Base-by-base conservation (phyloP, 2,329 filamentous ascomycete genomes). In the Aspergillus aculeatus region DNA sequence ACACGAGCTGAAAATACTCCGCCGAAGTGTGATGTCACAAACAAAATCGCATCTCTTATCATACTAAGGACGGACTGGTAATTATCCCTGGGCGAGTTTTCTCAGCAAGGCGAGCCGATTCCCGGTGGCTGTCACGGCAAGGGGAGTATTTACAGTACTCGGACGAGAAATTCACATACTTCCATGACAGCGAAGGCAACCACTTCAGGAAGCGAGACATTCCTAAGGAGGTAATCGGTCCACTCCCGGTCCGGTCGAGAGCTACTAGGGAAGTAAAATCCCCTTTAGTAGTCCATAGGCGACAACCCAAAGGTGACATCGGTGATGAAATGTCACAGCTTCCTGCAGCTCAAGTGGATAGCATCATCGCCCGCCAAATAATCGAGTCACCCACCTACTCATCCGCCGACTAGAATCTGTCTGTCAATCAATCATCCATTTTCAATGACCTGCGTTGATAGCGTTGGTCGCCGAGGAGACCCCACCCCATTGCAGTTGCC, bases 391-490 rank as follows among this genome's bases (percentile, higher is more conserved):
- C 38, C 38, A 44, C n/a, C 38, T n/a, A 4, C 5, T 41, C 16
- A n/a, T 16, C 38, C 38, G 38, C 14, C 7, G 38, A 44, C 12
- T 5, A 10, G 26, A 29, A 29, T 29, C 16, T 44, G 5, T 44
- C 38, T 44, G 14, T 44, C 38, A 35, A 12, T 35, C 32, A 35
- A 19, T 44, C 16, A 19, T 7, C 38, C 16, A 16, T 44, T 44
- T 26, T 32, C 31, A 31, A 57, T n/a, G 54, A 54, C 16, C 51
- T 38, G 49, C 51, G 56, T 49, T 47, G 35, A 48, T 23, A 48
- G 59, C 50, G 41, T 50, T 54, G 47, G 59, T 63, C 59, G 50
- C 29, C 47, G 48, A 31, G 54, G 32, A 35, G 11, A 59, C 59
- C 59, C 62, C 51, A 59, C 61, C 59, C 57, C 52, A 29, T 38